These are phyloP conservation scores for Entamoeba dispar DNA, from an alignment of 208 protist species.

Conservation along the genomic window DNA sequence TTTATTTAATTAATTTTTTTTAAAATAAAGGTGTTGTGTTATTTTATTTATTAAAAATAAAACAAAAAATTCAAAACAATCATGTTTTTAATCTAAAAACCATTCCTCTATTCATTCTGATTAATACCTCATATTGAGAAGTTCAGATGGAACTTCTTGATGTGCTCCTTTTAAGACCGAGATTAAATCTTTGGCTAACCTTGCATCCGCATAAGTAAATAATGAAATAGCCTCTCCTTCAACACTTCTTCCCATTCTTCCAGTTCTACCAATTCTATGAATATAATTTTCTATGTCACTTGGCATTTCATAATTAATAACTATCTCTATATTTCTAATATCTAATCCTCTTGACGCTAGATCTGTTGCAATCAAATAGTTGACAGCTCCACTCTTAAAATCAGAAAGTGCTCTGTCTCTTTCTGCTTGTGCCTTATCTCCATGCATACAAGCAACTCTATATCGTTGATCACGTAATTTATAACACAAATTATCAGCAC, in stretches of 20 bases:
- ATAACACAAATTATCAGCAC: conserved; percentile 70
- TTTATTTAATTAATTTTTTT: too few species aligned
- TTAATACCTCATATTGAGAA: too few species aligned
- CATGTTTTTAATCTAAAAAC: too few species aligned
- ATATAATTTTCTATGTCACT: background rate
- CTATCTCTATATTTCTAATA: background rate
- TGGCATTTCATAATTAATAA: conserved; percentile 16
- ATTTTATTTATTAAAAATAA: too few species aligned
- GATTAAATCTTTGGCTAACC: too few species aligned
- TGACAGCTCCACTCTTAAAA: background rate
- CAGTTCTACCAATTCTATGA: conserved; percentile 18
- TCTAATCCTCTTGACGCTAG: conserved; percentile 8
- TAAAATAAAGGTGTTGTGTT: too few species aligned
- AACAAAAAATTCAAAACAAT: too few species aligned
- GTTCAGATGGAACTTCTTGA: too few species aligned
- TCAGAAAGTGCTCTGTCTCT: background rate
- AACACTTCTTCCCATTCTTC: background rate
- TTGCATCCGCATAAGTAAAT: too few species aligned
- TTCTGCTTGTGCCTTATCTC: background rate
- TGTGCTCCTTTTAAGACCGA: too few species aligned
- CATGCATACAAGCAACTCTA: background rate
- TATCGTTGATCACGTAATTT: conserved; percentile 55
- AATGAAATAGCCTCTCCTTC: background rate
- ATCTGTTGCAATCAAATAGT: conserved; percentile 7
- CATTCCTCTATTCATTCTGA: too few species aligned